Evolutionary conservation across 805 yeast species (phyloP), one percentile per base, ranked within the genome.

Genomic region (Jamesozyma rosinii): DNA sequence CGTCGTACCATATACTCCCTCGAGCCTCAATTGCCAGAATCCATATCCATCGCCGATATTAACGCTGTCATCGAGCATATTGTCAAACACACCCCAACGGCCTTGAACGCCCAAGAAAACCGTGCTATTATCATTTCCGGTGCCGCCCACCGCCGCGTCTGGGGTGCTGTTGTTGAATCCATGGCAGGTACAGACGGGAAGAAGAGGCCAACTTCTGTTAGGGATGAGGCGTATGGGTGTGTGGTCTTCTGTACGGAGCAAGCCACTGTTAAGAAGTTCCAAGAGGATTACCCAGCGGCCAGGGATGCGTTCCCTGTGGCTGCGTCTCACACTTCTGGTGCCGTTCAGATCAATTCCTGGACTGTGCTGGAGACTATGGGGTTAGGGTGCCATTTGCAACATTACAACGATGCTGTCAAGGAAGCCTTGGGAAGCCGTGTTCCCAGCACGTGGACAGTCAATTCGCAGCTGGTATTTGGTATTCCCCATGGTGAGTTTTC

Each of bases 381-480:
- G 39, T 55, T 73, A 36, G 78, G 77, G 49, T 75, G 67, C 48
- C 73, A 71, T 51, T 63, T 74, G 50, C 79, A 74, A 60, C 79
- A 74, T 59, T 75, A 68, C 67, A 71, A 70, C 57, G 71, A 67
- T 38, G 60, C 62, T 38, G 68, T 74, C 40, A 63, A 64, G 49
- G 66, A 55, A 33, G 69, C 68, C 40, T 49, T 68, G 49, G 62
- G 66, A 48, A 55, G 52, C 36, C 58, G 63, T 38, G 61, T 69
- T 24, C 76, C 76, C 44, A 57, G 53, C 38, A 53, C 59, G 39
- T 72, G 76, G 75, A 58, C 55, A 30, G 69, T 73, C 40, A 68
- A 65, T 45, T 69, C 76, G 34, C 77, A 74, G 61, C 63, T 74
- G 51, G 74, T 69, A 33, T 75, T 75, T 47, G 79, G 79, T 57